Conservation (phyloP, 768 basidiomycete species). For the Pisolithus microcarpus region DNA sequence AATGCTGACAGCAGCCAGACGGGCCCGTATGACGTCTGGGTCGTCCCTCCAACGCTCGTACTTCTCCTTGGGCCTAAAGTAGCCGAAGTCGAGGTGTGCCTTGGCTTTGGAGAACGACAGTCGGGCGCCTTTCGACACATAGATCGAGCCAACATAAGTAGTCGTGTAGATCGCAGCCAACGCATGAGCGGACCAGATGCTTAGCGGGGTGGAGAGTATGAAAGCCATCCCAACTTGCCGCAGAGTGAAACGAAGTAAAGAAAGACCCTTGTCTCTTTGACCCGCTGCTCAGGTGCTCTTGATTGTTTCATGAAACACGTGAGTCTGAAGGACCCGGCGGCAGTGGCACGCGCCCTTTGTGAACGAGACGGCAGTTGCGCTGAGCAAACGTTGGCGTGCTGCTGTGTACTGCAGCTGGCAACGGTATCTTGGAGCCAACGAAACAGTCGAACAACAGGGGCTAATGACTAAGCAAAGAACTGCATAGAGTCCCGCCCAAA, state of each 20-base stretch:
- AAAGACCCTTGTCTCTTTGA: not conserved
- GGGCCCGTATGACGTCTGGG: conserved; percentile 74
- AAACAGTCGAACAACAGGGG: not conserved
- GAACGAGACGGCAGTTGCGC: no score
- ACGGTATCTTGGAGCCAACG: no score
- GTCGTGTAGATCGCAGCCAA: conserved; percentile 53
- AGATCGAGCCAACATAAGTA: conserved; percentile 79
- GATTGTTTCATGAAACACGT: no score
- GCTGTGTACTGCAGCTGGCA: no score
- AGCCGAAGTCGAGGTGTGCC: conserved; percentile 19
- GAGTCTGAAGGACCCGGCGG: not conserved
- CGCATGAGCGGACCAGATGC: conserved; percentile 35
- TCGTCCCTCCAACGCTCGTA: conserved; percentile 70
- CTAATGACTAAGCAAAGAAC: conserved; percentile 34
- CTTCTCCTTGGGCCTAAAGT: conserved; percentile 24
- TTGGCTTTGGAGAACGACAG: conserved; percentile 39
- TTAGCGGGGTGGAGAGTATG: not conserved
- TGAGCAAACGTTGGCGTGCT: no score
- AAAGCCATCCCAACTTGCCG: not conserved
- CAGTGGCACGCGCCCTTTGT: not conserved
- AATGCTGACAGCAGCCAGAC: conserved; percentile 58
- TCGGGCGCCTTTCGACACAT: conserved; percentile 61
- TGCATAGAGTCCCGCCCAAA: conserved; percentile 32
- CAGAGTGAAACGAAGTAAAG: not conserved
- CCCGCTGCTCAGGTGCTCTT: no score